Conservation (phyloP, 208 protist species). For the Wallacemonas collosoma region DNA sequence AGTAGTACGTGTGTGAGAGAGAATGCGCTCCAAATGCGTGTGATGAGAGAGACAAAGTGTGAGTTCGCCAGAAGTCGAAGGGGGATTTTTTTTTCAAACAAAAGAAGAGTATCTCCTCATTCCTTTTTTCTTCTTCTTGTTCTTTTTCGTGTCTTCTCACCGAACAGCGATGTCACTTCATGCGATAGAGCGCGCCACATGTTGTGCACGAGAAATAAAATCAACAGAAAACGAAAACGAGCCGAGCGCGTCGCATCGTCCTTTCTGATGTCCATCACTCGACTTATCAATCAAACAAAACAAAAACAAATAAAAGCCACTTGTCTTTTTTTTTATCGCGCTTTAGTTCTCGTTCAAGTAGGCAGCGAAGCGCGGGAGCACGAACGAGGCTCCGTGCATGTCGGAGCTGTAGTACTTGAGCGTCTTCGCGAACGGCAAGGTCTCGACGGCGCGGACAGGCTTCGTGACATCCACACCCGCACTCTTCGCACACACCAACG, state of each 20-base stretch:
- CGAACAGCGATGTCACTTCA: not conserved
- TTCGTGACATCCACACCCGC: constrained; percentile 52
- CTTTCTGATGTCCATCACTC: no score
- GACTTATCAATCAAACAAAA: no score
- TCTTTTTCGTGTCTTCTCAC: not conserved
- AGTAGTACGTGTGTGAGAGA: no score
- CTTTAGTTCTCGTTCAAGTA: constrained; percentile 65
- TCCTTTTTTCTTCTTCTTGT: not conserved
- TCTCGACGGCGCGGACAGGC: constrained; percentile 69
- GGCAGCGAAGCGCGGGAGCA: constrained; percentile 76
- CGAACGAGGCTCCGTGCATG: constrained; percentile 81
- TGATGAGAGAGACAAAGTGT: no score
- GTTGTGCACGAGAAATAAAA: not conserved
- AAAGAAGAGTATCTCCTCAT: no score
- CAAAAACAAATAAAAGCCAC: no score
- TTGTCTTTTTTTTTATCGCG: constrained; percentile 4
- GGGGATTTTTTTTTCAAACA: no score
- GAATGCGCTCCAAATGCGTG: no score
- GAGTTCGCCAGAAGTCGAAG: no score
- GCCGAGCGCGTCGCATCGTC: no score
- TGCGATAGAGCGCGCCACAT: no score
- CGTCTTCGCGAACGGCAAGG: constrained; percentile 62
- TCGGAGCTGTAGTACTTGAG: constrained; percentile 89
- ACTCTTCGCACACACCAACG: constrained; percentile 81
- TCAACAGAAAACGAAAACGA: not conserved